A percentile compares a stretch with the other conserved stretches of the same genome.
Evolutionary conservation across 495 filamentous ascomycete genomes (phyloP).

Genomic region (Wilcoxina mikolae): DNA sequence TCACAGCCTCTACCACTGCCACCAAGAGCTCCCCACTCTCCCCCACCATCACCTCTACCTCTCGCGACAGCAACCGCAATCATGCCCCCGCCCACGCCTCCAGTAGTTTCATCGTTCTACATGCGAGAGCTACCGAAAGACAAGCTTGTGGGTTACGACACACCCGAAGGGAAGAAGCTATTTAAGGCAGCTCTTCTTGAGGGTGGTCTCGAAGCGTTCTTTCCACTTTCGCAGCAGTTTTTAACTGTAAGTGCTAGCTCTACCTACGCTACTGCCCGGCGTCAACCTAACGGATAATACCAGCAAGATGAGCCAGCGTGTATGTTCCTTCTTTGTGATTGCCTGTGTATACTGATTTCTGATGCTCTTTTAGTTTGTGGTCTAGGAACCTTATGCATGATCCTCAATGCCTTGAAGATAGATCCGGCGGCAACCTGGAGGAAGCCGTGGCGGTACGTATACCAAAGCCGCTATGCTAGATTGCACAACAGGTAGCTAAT

Average conservation of each 20-base stretch:
- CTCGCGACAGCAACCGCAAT: background rate
- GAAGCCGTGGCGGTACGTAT: slow-evolving; percentile 19
- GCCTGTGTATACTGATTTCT: too few species aligned
- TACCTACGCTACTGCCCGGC: background rate
- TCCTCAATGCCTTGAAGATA: slow-evolving; percentile 26
- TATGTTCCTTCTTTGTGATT: slow-evolving; percentile 14
- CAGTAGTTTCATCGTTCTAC: slow-evolving; percentile 15
- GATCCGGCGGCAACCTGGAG: slow-evolving; percentile 26
- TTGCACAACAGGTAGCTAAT: background rate
- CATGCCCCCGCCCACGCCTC: background rate
- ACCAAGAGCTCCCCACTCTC: background rate
- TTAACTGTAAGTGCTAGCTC: slow-evolving; percentile 14
- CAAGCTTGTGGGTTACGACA: slow-evolving; percentile 21
- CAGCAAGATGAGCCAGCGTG: slow-evolving; percentile 27
- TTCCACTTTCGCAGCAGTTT: slow-evolving; percentile 26
- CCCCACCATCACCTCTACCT: background rate
- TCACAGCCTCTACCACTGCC: background rate
- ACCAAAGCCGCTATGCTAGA: too few species aligned
- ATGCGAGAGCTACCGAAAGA: slow-evolving; percentile 25
- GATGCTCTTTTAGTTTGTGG: slow-evolving; percentile 20
- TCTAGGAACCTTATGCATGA: slow-evolving; percentile 27
- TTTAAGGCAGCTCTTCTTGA: slow-evolving; percentile 21
- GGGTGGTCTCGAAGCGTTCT: slow-evolving; percentile 24
- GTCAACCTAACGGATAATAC: slow-evolving; percentile 2
- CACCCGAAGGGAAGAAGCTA: slow-evolving; percentile 20